A percentile compares a stretch with the other conserved stretches of the same genome.
Conservation (phyloP, 75 land plant species). For the Pinus tabuliformis region DNA sequence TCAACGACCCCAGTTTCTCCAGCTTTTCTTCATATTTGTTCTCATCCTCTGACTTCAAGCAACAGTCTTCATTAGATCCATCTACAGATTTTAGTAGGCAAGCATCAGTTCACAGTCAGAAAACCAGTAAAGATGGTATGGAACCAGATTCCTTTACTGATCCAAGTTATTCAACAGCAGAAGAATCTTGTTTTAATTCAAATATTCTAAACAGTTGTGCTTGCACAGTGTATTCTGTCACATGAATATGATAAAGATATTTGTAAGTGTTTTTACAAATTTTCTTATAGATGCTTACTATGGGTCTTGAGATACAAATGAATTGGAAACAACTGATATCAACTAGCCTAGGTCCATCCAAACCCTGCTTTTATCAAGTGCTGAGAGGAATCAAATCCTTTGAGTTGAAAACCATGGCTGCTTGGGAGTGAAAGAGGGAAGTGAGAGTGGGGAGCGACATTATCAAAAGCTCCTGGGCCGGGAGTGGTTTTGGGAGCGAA, state of each 20-base stretch:
- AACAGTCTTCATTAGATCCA: neutral
- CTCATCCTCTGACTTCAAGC: conserved; percentile 2
- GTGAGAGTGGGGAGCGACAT: too few relatives aligned
- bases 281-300: too few relatives aligned
- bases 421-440: too few relatives aligned
- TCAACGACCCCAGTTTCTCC: conserved; percentile 24
- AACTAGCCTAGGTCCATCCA: too few relatives aligned
- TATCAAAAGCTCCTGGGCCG: too few relatives aligned
- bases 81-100: conserved; percentile 1
- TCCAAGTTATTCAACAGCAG: neutral
- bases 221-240: neutral
- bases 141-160: neutral
- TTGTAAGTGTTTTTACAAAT: neutral
- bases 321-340: too few relatives aligned
- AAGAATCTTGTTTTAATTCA: neutral
- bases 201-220: neutral
- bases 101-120: neutral
- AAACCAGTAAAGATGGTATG: neutral
- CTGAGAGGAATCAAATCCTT: too few relatives aligned
- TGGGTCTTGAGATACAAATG: too few relatives aligned
- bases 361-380: too few relatives aligned
- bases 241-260: neutral
- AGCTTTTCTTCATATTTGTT: conserved; percentile 5
- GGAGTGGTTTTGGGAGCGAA: too few relatives aligned
- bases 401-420: too few relatives aligned